Evolutionary conservation across 2,329 filamentous ascomycete genomes (phyloP), one percentile per base, ranked within the genome.

Genomic region (Cordyceps militaris): DNA sequence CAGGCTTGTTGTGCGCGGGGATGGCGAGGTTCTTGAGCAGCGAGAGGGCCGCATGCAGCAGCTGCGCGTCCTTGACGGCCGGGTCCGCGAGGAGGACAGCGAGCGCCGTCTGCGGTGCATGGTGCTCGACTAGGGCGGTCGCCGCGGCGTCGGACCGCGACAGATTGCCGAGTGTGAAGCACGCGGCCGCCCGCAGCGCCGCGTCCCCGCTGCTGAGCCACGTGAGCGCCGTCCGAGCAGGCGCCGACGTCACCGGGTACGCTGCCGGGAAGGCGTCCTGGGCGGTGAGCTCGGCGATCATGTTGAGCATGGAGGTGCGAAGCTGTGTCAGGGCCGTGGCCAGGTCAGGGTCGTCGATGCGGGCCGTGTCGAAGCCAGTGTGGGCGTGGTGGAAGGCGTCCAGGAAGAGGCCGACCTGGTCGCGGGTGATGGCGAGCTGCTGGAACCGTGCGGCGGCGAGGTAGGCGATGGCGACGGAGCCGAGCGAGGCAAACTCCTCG

Each of bases 1-100:
- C 49, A 2, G 73, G 61, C 66, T 84, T 86, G 69, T 86, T 86
- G 26, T 68, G 66, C 0, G 69, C 58, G 0, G 83, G 81, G 52
- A 87, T 82, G 26, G 83, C 80, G 9, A 87, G 77, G 66, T 87
- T 87, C 68, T 85, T 86, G 60, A 86, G 76, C 64, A 85, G 85
- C 8, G 81, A 79, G 19, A 87, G 72, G 2, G 75, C 71, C 1
- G 81, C 76, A 64, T 86, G 83, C 0, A 83, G 72, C 16, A 84
- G 76, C 60, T 84, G 80, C 1, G 76, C 67, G 60, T 79, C 74
- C 8, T 63, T 67, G 42, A 77, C 66, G 9, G 69, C 63, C 0
- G 71, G 64, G 26, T 78, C 68, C 9, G 72, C 66, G 21, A 86
- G 69, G 16, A 82, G 67, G 1, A 66, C 57, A 48, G 78, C 66